Conservation (phyloP, 2,329 filamentous ascomycete genomes). For the Alternaria ethzedia region DNA sequence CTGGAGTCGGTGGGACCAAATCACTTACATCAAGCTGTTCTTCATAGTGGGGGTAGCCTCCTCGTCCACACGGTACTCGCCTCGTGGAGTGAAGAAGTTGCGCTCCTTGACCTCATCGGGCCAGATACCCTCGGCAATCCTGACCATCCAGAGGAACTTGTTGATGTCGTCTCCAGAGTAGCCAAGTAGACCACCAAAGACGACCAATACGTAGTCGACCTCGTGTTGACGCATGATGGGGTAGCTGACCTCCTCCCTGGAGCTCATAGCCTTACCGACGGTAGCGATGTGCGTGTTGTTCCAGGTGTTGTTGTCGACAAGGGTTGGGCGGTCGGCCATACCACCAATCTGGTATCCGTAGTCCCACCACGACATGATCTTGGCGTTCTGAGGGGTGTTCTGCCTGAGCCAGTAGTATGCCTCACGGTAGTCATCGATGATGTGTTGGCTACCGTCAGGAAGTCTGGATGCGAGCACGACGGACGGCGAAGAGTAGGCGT, state of each 20-base stretch:
- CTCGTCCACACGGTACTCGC: constrained; percentile 95
- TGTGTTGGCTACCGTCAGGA: constrained; percentile 95
- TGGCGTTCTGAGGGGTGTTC: constrained; percentile 92
- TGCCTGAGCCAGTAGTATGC: constrained; percentile 99
- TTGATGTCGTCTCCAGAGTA: constrained; percentile 99
- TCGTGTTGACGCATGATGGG: constrained; percentile 98
- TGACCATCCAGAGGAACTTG: constrained; percentile 99
- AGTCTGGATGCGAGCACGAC: constrained; percentile 92
- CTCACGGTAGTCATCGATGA: constrained; percentile 99
- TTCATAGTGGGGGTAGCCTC: constrained; percentile 95
- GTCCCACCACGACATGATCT: constrained; percentile 99
- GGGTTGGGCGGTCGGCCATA: constrained; percentile 95
- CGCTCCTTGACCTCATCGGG: constrained; percentile 98
- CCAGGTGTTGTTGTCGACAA: constrained; percentile 99
- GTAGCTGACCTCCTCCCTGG: constrained; percentile 95
- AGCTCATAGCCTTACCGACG: constrained; percentile 98
- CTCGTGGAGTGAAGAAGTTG: constrained; percentile 90
- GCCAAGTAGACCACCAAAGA: constrained; percentile 93
- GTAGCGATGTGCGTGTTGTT: constrained; percentile 99
- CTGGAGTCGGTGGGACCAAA: neutral
- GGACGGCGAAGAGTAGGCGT: constrained; percentile 97
- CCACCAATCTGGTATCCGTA: constrained; percentile 99
- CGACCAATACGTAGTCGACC: constrained; percentile 97
- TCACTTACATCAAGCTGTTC: constrained; percentile 94
- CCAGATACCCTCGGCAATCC: constrained; percentile 99